Evolutionary conservation across 441 rosid species (phyloP).

Genomic region (Pelargonium hybrid): DNA sequence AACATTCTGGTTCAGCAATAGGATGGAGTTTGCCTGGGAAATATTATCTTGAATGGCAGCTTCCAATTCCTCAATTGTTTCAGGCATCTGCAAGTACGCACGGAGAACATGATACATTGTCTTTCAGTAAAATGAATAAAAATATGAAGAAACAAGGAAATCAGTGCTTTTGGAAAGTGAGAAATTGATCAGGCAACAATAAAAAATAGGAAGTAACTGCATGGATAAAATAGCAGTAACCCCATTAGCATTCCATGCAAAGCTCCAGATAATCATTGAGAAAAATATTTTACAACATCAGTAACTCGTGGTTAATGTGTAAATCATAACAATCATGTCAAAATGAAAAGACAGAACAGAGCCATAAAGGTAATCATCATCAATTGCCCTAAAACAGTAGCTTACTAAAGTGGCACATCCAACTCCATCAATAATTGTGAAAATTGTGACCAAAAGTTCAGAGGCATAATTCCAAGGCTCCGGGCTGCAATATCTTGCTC

Average conservation of each 20-base stretch:
- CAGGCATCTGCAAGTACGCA: constrained; percentile 55
- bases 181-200: neutral
- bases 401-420: neutral
- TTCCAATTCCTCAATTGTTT: constrained; percentile 80
- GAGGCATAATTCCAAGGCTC: neutral
- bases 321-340: neutral
- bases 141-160: neutral
- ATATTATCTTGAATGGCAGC: constrained; percentile 78
- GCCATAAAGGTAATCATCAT: neutral
- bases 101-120: neutral
- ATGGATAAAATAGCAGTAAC: neutral
- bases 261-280: neutral
- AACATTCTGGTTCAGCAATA: constrained; percentile 68
- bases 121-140: neutral
- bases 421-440: neutral
- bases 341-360: neutral
- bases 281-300: neutral
- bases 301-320: neutral
- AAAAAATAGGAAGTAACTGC: neutral
- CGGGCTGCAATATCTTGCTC: neutral
- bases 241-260: neutral
- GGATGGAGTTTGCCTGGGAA: constrained; percentile 80
- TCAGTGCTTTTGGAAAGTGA: neutral
- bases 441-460: neutral
- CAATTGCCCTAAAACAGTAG: neutral